A percentile compares a stretch with the other conserved stretches of the same genome.
Conservation (phyloP, 2,329 filamentous ascomycete species). For the Stachybotrys chartarum region DNA sequence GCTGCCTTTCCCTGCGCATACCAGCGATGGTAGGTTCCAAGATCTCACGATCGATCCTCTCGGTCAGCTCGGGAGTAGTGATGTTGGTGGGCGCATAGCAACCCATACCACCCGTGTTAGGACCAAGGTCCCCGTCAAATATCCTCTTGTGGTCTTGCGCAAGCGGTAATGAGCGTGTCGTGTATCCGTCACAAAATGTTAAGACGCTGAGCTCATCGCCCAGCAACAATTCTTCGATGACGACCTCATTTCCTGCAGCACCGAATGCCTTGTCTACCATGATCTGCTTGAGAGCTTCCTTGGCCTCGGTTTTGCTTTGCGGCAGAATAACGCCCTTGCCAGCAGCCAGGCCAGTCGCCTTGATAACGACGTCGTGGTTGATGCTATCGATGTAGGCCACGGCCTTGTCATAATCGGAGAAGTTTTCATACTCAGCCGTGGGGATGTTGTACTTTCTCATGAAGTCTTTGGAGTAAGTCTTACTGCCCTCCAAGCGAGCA, state of each 20-base stretch:
- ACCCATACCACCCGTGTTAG: slow-evolving; percentile 97
- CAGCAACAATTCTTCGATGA: slow-evolving; percentile 88
- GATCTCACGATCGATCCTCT: slow-evolving; percentile 70
- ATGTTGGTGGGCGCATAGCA: slow-evolving; percentile 90
- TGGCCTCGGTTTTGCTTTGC: slow-evolving; percentile 72
- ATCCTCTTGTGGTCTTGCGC: slow-evolving; percentile 97
- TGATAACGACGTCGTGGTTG: slow-evolving; percentile 77
- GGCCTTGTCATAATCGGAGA: slow-evolving; percentile 68
- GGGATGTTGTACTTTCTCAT: slow-evolving; percentile 89
- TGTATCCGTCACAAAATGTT: slow-evolving; percentile 84
- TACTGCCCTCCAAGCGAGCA: slow-evolving; percentile 89
- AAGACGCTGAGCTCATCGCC: slow-evolving; percentile 91
- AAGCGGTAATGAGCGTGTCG: slow-evolving; percentile 74
- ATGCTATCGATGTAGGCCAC: slow-evolving; percentile 66
- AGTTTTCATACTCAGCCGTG: slow-evolving; percentile 87
- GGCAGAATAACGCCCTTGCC: slow-evolving; percentile 96
- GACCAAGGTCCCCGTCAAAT: slow-evolving; percentile 80
- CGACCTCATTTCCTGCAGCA: slow-evolving; percentile 78
- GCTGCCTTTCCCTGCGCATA: slow-evolving; percentile 73
- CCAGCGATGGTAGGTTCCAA: slow-evolving; percentile 86
- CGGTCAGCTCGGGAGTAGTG: slow-evolving; percentile 66
- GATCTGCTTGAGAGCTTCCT: slow-evolving; percentile 74
- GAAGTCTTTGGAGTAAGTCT: slow-evolving; percentile 96
- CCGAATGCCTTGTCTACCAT: slow-evolving; percentile 89
- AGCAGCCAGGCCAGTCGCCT: slow-evolving; percentile 84